phyloP scores from a whole-genome alignment of 352 stramenopile species.

The Phytophthora pinifolia region DNA sequence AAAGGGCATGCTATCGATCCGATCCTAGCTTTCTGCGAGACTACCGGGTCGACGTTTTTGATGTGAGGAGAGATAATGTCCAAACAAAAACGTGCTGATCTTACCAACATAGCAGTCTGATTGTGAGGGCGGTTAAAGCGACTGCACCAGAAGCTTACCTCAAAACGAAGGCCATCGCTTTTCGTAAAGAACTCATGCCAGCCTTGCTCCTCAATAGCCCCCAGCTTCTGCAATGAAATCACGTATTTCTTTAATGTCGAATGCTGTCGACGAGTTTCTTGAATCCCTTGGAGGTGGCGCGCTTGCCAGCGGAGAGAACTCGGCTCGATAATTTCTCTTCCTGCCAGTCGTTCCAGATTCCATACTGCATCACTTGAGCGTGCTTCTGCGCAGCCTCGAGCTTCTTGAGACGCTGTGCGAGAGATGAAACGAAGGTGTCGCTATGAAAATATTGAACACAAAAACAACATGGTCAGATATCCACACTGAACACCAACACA shows the following conservation, averaged over 20 bases:
- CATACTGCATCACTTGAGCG: slow-evolving; percentile 79
- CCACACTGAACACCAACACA: not conserved
- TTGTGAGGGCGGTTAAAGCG: too few relatives aligned
- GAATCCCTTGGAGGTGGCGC: slow-evolving; percentile 47
- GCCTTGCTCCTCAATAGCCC: too few relatives aligned
- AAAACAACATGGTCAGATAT: slow-evolving; percentile 1
- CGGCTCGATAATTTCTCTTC: slow-evolving; percentile 66
- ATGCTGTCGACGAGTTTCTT: slow-evolving; percentile 47
- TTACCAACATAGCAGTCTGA: too few relatives aligned
- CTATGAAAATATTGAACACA: slow-evolving; percentile 9
- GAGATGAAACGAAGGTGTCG: slow-evolving; percentile 20
- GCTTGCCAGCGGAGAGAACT: slow-evolving; percentile 64
- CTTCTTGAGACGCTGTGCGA: slow-evolving; percentile 47
- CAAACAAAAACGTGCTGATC: too few relatives aligned
- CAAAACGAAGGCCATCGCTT: too few relatives aligned
- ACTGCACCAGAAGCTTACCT: too few relatives aligned
- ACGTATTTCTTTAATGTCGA: slow-evolving; percentile 17
- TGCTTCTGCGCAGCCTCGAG: slow-evolving; percentile 59
- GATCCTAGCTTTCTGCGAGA: too few relatives aligned
- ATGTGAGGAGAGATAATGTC: too few relatives aligned
- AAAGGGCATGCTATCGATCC: too few relatives aligned
- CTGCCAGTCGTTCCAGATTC: slow-evolving; percentile 78
- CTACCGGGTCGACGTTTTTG: too few relatives aligned
- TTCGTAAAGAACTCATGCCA: too few relatives aligned
- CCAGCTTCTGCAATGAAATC: not conserved